Percentiles rank a stretch among this genome's conserved stretches.
phyloP scores from a whole-genome alignment of 768 basidiomycete genomes.

The Pulveroboletus sp. region DNA sequence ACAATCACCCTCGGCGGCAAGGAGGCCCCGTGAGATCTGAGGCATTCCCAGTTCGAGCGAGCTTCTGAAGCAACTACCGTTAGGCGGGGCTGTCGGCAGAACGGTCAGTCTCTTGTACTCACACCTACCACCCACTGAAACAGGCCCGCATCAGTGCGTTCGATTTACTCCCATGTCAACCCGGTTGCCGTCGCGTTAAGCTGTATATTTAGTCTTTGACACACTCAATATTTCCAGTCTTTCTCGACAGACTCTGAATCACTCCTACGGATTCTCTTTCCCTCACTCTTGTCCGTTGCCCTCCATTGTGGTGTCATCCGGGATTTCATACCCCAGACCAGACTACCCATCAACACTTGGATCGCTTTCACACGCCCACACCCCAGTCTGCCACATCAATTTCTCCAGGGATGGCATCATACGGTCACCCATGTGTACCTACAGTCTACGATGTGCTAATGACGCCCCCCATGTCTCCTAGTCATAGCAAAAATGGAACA shows the following conservation, averaged over 20 bases:
- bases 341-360: slow-evolving; percentile 16
- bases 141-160: slow-evolving; percentile 12
- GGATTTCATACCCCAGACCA: neutral
- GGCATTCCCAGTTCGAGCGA: slow-evolving; percentile 9
- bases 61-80: slow-evolving; percentile 10
- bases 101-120: neutral
- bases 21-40: neutral
- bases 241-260: no score
- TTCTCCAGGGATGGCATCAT: slow-evolving; percentile 14
- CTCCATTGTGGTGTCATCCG: neutral
- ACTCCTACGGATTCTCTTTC: slow-evolving; percentile 1
- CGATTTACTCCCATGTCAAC: neutral
- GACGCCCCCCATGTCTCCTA: slow-evolving; percentile 66
- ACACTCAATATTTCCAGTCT: no score
- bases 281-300: neutral
- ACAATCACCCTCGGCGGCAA: neutral
- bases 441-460: slow-evolving; percentile 55
- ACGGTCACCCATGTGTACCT: slow-evolving; percentile 37
- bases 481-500: slow-evolving; percentile 39
- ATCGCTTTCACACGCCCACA: slow-evolving; percentile 20
- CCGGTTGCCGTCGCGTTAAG: neutral
- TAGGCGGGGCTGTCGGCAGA: neutral
- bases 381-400: slow-evolving; percentile 15
- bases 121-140: slow-evolving; percentile 8
- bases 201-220: neutral